phyloP scores from a whole-genome alignment of 176 grass and related monocot genomes.

The Canna indica region DNA sequence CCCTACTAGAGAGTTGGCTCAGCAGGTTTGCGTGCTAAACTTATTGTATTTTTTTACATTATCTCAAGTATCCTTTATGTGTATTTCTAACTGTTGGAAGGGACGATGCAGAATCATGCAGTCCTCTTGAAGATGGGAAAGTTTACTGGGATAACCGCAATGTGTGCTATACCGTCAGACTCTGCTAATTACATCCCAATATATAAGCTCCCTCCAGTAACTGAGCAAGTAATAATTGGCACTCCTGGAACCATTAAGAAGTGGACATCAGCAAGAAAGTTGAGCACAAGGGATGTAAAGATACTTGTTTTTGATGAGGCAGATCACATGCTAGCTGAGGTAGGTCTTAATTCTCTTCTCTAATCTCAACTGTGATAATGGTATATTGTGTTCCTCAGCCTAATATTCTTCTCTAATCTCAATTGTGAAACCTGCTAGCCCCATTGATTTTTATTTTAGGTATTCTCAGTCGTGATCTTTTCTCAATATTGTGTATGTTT shows the following conservation, averaged over 20 bases:
- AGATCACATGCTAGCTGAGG: slow-evolving; percentile 75
- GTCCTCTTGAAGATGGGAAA: slow-evolving; percentile 82
- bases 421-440: too few species aligned
- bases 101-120: slow-evolving; percentile 49
- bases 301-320: slow-evolving; percentile 88
- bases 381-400: background rate
- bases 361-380: too few species aligned
- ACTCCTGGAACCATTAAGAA: slow-evolving; percentile 86
- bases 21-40: slow-evolving; percentile 48
- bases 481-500: too few species aligned
- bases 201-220: slow-evolving; percentile 36
- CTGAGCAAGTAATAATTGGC: slow-evolving; percentile 78
- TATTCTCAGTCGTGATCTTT: too few species aligned
- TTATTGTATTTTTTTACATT: background rate
- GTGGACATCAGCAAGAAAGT: slow-evolving; percentile 53
- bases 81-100: slow-evolving; percentile 10
- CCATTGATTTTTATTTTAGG: too few species aligned
- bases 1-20: slow-evolving; percentile 83
- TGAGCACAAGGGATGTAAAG: slow-evolving; percentile 53
- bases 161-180: slow-evolving; percentile 53
- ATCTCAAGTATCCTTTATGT: background rate
- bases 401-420: too few species aligned
- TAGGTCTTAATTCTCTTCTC: slow-evolving; percentile 16
- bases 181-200: slow-evolving; percentile 47
- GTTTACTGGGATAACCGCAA: slow-evolving; percentile 61